Conservation (phyloP, 345 rosid genomes). For the Carallia brachiata region DNA sequence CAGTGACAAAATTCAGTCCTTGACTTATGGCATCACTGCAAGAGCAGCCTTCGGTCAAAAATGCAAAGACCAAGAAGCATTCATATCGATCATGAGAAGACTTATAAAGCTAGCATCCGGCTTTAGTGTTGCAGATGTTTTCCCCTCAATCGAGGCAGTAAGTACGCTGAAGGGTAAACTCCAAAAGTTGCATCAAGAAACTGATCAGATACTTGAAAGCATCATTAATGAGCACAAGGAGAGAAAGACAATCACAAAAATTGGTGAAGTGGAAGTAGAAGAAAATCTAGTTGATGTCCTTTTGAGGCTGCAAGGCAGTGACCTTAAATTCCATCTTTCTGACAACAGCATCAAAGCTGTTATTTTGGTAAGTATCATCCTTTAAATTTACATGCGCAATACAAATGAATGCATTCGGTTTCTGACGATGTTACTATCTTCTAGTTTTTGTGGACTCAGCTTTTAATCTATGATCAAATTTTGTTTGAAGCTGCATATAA, state of each 20-base stretch:
- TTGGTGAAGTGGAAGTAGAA: neutral
- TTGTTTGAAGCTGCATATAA: no score
- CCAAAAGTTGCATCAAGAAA: constrained; percentile 15
- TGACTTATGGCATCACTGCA: constrained; percentile 5
- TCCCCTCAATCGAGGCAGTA: constrained; percentile 38
- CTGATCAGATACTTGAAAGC: constrained; percentile 26
- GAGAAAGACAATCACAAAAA: neutral
- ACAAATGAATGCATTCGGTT: neutral
- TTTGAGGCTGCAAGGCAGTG: constrained; percentile 21
- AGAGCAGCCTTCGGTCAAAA: constrained; percentile 15
- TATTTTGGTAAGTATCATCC: constrained; percentile 25
- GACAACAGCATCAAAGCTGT: constrained; percentile 33
- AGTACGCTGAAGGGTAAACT: constrained; percentile 20
- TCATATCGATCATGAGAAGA: neutral
- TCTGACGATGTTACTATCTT: neutral
- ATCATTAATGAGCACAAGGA: constrained; percentile 32
- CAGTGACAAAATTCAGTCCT: neutral
- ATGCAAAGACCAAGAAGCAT: constrained; percentile 6
- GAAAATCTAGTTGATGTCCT: constrained; percentile 40
- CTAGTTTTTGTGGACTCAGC: no score
- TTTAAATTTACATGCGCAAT: neutral
- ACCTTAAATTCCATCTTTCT: constrained; percentile 18
- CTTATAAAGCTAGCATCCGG: constrained; percentile 13
- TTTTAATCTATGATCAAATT: no score
- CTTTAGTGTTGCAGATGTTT: constrained; percentile 26